Base-by-base conservation (phyloP, 768 basidiomycete species). In the Lactifluus subvellereus region DNA sequence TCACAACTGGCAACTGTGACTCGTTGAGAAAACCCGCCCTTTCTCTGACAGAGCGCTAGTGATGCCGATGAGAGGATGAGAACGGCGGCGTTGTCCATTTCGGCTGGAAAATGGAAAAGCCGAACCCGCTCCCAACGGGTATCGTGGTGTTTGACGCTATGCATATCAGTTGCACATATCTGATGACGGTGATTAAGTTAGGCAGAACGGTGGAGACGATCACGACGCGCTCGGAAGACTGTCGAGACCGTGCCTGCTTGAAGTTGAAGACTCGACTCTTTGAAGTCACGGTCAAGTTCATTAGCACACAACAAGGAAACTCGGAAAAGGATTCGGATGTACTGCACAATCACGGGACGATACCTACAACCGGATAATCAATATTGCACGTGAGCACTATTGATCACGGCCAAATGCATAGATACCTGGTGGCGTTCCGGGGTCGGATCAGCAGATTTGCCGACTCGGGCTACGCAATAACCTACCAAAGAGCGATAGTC, bases 371-470 rank as follows among this genome's bases (percentile, higher is more conserved):
- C 14, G 35, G 4, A 27, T 48, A 37, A 53, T 35, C 16, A n/a
- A 43, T 52, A 13, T 30, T 8, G 49, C 32, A 38, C 6, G 52
- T 43, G 33, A 53, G 51, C 11, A 20, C n/a, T 40, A 10, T 33
- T 9, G 53, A 37, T 45, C 32, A 33, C 18, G 22, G 43, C 45
- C 8, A 37, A 7, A 35, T 45, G 37, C 11, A 5, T 40, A 35
- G 38, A 56, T 43, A 20, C 57, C 38, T 47, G 57, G 51, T 50
- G 27, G 47, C 30, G 40, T 43, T 50, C 62, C 57, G 47, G 43
- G 40, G 49, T 49, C 47, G 47, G 38, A 53, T 63, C 43, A n/a
- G 20, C 35, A 51, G 35, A 37, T 59, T 51, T 22, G n/a, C 35
- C 42, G 52, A 43, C 10, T 3, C 30, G n/a, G 13, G 43, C 22